Conservation (phyloP, 1,284 basidiomycete genomes). For the Papiliotrema flavescens region DNA sequence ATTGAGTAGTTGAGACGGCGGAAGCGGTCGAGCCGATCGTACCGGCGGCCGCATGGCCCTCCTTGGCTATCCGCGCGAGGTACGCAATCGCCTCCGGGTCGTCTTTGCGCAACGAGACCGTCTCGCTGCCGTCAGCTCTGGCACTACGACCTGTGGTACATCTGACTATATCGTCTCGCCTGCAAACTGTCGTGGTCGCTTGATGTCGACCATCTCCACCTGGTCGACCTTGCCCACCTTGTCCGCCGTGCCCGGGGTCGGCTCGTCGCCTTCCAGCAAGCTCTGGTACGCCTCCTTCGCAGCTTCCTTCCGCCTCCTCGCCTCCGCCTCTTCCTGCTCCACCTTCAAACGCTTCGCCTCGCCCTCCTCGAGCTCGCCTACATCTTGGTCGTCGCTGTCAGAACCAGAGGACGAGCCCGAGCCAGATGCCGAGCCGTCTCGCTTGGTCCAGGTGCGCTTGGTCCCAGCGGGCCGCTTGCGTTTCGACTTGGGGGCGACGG, state of each 20-base stretch:
- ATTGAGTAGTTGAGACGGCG: background rate
- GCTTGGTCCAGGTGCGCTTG: background rate
- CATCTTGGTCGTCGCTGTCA: slow-evolving; percentile 1
- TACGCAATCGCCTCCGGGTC: slow-evolving; percentile 41
- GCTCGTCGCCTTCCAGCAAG: background rate
- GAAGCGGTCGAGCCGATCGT: background rate
- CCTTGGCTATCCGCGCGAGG: slow-evolving; percentile 7
- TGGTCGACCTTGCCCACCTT: slow-evolving; percentile 6
- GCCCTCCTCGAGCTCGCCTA: slow-evolving; percentile 13
- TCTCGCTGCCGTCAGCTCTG: slow-evolving; percentile 33
- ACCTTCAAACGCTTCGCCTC: slow-evolving; percentile 11
- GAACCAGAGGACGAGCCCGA: slow-evolving; percentile 13
- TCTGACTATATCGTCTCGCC: slow-evolving; percentile 46
- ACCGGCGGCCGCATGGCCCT: background rate
- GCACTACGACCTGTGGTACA: background rate
- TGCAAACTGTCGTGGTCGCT: slow-evolving; percentile 40
- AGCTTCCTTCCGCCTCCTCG: slow-evolving; percentile 19
- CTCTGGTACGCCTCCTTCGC: slow-evolving; percentile 16
- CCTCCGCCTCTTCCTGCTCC: slow-evolving; percentile 15
- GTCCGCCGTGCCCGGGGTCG: background rate
- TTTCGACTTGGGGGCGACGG: slow-evolving; percentile 1
- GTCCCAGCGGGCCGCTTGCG: slow-evolving; percentile 6
- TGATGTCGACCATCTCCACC: slow-evolving; percentile 36
- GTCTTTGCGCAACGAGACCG: slow-evolving; percentile 25
- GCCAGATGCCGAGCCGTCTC: slow-evolving; percentile 1